phyloP scores from a whole-genome alignment of 257 asterid species.

The Euphrasia confusa region DNA sequence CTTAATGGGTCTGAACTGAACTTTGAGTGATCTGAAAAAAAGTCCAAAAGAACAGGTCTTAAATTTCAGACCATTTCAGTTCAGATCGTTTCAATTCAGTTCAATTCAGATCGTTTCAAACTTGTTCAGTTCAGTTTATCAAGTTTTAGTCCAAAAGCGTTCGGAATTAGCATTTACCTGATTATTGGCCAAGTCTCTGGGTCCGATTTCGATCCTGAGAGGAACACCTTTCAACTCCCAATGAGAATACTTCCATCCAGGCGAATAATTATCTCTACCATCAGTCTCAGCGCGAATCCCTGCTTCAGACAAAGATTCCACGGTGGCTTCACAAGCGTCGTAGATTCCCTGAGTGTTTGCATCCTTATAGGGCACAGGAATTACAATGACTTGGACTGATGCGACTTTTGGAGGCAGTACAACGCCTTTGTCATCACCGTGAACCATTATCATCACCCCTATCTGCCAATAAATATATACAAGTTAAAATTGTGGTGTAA shows the following conservation, averaged over 20 bases:
- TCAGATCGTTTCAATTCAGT: no score
- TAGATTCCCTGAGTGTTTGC: slow-evolving; percentile 76
- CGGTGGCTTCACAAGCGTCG: slow-evolving; percentile 77
- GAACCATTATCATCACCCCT: slow-evolving; percentile 97
- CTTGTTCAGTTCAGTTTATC: no score
- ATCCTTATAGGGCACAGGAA: slow-evolving; percentile 92
- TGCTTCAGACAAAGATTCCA: slow-evolving; percentile 59
- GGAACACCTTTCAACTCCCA: slow-evolving; percentile 99
- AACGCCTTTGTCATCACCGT: slow-evolving; percentile 93
- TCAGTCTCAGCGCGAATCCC: slow-evolving; percentile 92
- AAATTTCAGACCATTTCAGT: no score
- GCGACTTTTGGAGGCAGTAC: slow-evolving; percentile 97
- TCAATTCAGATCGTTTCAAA: no score
- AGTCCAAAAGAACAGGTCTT: no score
- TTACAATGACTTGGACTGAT: slow-evolving; percentile 70
- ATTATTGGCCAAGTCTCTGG: slow-evolving; percentile 79
- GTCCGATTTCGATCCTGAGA: slow-evolving; percentile 95
- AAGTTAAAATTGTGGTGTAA: background rate
- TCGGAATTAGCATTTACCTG: slow-evolving; percentile 46
- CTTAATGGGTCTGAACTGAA: no score
- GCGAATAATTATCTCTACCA: slow-evolving; percentile 86
- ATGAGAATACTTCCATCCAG: slow-evolving; percentile 97
- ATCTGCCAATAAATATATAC: slow-evolving; percentile 41
- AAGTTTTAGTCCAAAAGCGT: no score
- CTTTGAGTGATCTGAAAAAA: no score